Evolutionary conservation across 129 eudicot species (phyloP), one percentile per base, ranked within the genome.

Genomic region (Lactuca sativa): DNA sequence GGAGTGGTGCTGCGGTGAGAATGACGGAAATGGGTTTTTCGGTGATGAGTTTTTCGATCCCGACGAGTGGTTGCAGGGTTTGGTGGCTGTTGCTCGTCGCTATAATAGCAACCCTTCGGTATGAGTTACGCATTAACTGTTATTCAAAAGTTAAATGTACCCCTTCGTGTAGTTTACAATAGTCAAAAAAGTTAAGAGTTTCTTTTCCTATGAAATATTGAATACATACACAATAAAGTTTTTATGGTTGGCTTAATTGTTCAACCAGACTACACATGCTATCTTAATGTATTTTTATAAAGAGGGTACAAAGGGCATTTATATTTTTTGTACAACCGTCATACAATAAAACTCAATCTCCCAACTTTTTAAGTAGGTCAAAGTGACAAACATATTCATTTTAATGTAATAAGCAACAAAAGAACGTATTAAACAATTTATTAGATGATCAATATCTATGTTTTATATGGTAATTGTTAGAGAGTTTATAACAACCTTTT

Each of bases 1-100:
- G 0, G 18, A 64, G 57, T 90, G 96, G 96, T 90, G 96, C 15
- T 90, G 96, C 12, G 62, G 80, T 53, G 72, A 17, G 1, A 31
- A 66, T 0, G 96, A 90, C 52, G 90, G 90, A 7, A 90, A 90
- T 53, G 96, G 96, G 51, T 90, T 90, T 59, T 90, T 90, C 3
- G 92, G 90, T n/a, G 96, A 90, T 58, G 43, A 44, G 59, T 33
- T 21, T 61, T 86, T 90, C 31, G 79, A 84, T 59, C 86, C 95
- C 2, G 62, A 37, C 0, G 90, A 86, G 37, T 90, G 96, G 96
- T 17, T 90, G 43, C 69, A 7, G 6, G 96, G 96, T 17, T 64
- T 86, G 59, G 67, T 77, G 0, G 67, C 64, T 0, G 89, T 84
- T 8, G 90, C 95, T 34, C 63, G 73, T 56, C 49, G 21, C 6